Evolutionary conservation across 2,329 filamentous ascomycete genomes (phyloP).

Genomic region (Cadophora sp.): DNA sequence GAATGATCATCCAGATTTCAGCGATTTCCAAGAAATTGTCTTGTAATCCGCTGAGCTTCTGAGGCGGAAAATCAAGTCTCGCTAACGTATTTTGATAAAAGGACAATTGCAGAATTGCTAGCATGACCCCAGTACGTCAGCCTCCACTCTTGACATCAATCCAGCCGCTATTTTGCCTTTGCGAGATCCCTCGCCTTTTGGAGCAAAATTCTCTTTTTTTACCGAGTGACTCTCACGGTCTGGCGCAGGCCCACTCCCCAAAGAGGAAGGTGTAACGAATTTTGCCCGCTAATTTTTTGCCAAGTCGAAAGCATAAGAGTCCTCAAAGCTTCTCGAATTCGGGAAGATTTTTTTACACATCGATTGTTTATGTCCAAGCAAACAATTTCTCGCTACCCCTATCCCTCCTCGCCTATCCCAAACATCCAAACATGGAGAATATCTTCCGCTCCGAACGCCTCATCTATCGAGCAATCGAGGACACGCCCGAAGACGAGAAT

Average conservation of each 20-base stretch:
- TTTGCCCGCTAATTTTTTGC: neutral
- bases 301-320: neutral
- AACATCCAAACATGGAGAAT: constrained; percentile 6
- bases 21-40: too few relatives aligned
- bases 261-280: neutral
- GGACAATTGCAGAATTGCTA: too few relatives aligned
- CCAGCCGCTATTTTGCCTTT: too few relatives aligned
- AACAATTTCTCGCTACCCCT: neutral
- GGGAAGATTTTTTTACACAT: neutral
- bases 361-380: neutral
- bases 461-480: constrained; percentile 48
- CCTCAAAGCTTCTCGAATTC: too few relatives aligned
- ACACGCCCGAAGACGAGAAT: constrained; percentile 44
- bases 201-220: neutral
- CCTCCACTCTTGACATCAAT: too few relatives aligned
- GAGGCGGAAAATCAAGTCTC: too few relatives aligned
- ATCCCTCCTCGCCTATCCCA: neutral
- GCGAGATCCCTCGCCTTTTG: too few relatives aligned
- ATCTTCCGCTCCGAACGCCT: constrained; percentile 49
- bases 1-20: too few relatives aligned
- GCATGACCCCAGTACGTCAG: too few relatives aligned
- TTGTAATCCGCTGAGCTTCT: too few relatives aligned
- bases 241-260: neutral
- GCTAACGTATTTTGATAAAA: too few relatives aligned
- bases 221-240: constrained; percentile 7